phyloP scores from a whole-genome alignment of 176 grass and related monocot genomes.

The Puya raimondii region DNA sequence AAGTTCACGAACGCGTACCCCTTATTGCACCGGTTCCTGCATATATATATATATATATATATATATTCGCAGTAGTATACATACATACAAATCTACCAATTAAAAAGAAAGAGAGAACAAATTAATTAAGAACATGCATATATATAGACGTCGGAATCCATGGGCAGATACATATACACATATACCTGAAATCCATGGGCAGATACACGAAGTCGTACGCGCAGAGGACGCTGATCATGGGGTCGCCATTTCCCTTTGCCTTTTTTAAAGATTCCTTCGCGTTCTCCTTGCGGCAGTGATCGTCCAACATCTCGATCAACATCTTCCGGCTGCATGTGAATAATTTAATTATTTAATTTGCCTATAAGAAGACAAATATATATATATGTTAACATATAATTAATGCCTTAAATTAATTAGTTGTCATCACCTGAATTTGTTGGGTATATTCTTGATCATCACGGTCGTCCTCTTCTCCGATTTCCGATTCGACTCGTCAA shows the following conservation, averaged over 20 bases:
- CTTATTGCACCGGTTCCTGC: slow-evolving; percentile 22
- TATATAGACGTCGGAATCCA: too few species aligned
- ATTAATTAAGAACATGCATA: neutral
- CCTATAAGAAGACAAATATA: neutral
- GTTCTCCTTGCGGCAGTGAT: slow-evolving; percentile 39
- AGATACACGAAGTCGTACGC: slow-evolving; percentile 73
- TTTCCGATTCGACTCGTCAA: too few species aligned
- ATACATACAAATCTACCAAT: neutral
- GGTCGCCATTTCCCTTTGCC: neutral
- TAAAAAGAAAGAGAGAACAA: neutral
- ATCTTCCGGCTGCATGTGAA: slow-evolving; percentile 20
- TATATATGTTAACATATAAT: neutral
- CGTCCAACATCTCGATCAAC: slow-evolving; percentile 45
- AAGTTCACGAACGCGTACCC: slow-evolving; percentile 82
- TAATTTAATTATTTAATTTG: neutral
- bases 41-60: neutral
- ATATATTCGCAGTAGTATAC: neutral
- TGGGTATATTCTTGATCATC: slow-evolving; percentile 78
- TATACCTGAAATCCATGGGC: slow-evolving; percentile 72
- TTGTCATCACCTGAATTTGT: slow-evolving; percentile 33
- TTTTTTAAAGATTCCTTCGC: too few species aligned
- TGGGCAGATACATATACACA: neutral
- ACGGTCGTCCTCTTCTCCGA: slow-evolving; percentile 26
- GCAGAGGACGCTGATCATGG: neutral
- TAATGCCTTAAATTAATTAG: neutral